A percentile compares a stretch with the other conserved stretches of the same genome.
phyloP scores from a whole-genome alignment of 176 grass and related monocot genomes.

The Oryza nivara region DNA sequence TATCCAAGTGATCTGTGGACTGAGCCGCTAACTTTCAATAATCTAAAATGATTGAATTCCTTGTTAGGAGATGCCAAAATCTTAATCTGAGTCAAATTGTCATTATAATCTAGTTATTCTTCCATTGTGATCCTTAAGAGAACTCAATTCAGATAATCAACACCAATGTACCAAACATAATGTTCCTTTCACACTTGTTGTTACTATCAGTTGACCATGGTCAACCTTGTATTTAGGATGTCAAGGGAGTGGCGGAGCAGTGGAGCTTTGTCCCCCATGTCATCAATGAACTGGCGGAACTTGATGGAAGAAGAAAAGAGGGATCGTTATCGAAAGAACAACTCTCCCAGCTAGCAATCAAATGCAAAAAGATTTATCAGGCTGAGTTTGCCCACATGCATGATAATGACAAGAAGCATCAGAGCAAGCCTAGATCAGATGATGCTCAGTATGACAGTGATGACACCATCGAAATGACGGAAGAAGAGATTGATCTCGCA shows the following conservation, averaged over 20 bases:
- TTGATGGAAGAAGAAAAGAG: conserved; percentile 51
- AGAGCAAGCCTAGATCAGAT: conserved; percentile 16
- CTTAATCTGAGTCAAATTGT: neutral
- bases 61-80: neutral
- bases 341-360: conserved; percentile 56
- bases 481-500: conserved; percentile 86
- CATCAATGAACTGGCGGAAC: conserved; percentile 56
- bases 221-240: conserved; percentile 54
- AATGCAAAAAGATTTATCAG: conserved; percentile 80
- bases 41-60: conserved; percentile 1
- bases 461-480: conserved; percentile 82
- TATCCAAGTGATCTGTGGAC: conserved; percentile 9
- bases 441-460: conserved; percentile 77
- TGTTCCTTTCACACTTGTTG: neutral
- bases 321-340: conserved; percentile 49
- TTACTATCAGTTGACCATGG: conserved; percentile 10
- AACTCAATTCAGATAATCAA: neutral
- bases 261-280: conserved; percentile 86
- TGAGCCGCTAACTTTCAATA: neutral
- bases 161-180: neutral
- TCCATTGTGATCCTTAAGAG: neutral
- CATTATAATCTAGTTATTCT: neutral
- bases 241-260: conserved; percentile 63
- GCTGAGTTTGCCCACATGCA: conserved; percentile 50
- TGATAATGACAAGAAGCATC: conserved; percentile 5